Percentiles rank a stretch among this genome's conserved stretches.
Conservation (phyloP, 768 basidiomycete species). For the Psilocybe cubensis region DNA sequence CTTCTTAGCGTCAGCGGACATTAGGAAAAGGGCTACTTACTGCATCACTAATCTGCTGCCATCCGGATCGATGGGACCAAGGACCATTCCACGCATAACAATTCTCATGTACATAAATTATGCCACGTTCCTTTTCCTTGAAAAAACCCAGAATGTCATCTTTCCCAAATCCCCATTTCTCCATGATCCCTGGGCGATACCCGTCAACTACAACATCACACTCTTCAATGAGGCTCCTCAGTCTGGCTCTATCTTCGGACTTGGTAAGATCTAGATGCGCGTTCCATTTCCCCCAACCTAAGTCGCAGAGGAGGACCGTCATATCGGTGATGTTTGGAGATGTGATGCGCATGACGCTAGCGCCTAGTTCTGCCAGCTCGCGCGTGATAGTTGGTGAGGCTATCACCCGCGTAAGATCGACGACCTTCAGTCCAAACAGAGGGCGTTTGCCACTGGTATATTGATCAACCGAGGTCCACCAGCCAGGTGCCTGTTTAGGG, state of each 20-base stretch:
- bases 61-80: constrained; percentile 23
- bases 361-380: constrained; percentile 31
- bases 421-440: constrained; percentile 27
- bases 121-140: constrained; percentile 21
- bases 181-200: constrained; percentile 30
- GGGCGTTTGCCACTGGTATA: constrained; percentile 17
- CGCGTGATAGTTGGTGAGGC: constrained; percentile 25
- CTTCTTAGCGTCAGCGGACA: neutral
- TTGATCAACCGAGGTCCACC: constrained; percentile 22
- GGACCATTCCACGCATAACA: constrained; percentile 33
- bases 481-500: constrained; percentile 14
- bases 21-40: constrained; percentile 6
- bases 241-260: constrained; percentile 16
- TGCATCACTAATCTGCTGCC: constrained; percentile 28
- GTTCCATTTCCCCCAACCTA: constrained; percentile 32
- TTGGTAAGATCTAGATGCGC: constrained; percentile 28
- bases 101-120: constrained; percentile 30
- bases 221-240: constrained; percentile 24
- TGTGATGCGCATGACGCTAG: constrained; percentile 31
- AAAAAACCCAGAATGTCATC: constrained; percentile 28
- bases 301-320: constrained; percentile 19
- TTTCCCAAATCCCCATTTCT: constrained; percentile 32
- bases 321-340: constrained; percentile 28
- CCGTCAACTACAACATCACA: constrained; percentile 32
- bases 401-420: constrained; percentile 33